A percentile compares a stretch with the other conserved stretches of the same genome.
Evolutionary conservation across 768 basidiomycete species (phyloP).

Genomic region (Russula ochroleuca): DNA sequence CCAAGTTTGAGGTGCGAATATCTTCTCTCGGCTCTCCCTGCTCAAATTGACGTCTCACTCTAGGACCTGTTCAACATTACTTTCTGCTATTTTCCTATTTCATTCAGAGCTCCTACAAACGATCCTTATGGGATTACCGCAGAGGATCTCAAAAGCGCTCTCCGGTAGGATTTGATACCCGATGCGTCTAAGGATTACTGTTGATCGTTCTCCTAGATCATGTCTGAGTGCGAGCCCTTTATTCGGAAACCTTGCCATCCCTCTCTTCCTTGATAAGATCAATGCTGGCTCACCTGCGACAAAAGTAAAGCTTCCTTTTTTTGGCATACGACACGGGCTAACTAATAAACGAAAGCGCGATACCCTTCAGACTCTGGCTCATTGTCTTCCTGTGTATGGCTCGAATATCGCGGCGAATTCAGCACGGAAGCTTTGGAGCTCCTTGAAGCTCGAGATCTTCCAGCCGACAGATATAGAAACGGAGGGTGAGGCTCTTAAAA

Average conservation of each 20-base stretch:
- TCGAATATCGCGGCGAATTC: conserved; percentile 51
- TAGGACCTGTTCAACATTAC: conserved; percentile 91
- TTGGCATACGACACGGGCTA: conserved; percentile 3
- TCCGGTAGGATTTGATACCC: conserved; percentile 46
- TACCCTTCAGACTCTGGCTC: conserved; percentile 69
- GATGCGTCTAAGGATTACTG: not conserved
- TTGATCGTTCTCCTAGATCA: conserved; percentile 37
- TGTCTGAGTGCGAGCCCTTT: conserved; percentile 76
- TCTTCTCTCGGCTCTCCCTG: not conserved
- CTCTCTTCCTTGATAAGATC: conserved; percentile 89
- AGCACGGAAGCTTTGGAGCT: conserved; percentile 83
- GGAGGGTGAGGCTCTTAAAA: conserved; percentile 66
- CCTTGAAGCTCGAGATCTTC: conserved; percentile 92
- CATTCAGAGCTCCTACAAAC: conserved; percentile 88
- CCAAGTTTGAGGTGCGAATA: conserved; percentile 66
- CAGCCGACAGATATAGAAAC: conserved; percentile 80
- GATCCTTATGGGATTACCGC: conserved; percentile 91
- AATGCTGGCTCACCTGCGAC: conserved; percentile 72
- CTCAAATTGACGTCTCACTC: not conserved
- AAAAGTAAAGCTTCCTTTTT: conserved; percentile 53
- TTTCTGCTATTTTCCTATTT: conserved; percentile 98
- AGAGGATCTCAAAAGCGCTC: conserved; percentile 71
- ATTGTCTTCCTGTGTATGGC: conserved; percentile 85
- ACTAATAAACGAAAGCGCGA: conserved; percentile 59
- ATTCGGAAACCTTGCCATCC: conserved; percentile 81